Evolutionary conservation across 495 filamentous ascomycete species (phyloP).

Genomic region (Talaromyces stipitatus): DNA sequence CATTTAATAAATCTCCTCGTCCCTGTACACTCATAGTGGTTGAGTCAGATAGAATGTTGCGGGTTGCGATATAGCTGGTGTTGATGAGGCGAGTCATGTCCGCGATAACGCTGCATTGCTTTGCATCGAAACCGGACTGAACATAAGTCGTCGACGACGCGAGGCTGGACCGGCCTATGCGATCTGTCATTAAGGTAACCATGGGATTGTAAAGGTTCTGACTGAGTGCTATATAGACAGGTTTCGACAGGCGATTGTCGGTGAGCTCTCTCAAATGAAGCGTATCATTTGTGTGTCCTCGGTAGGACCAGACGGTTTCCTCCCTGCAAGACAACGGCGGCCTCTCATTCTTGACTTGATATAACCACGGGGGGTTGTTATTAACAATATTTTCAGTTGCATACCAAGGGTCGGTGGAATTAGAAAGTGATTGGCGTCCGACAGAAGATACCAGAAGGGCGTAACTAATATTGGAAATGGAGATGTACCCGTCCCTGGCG

Average conservation of each 20-base stretch:
- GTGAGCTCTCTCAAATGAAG: constrained; percentile 7
- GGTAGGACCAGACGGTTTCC: constrained; percentile 21
- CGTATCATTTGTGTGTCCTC: constrained; percentile 11
- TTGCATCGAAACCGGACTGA: constrained; percentile 19
- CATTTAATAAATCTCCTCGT: background rate
- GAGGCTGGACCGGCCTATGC: constrained; percentile 19
- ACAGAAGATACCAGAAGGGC: constrained; percentile 21
- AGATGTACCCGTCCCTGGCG: constrained; percentile 11
- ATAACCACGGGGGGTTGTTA: background rate
- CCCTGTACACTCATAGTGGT: constrained; percentile 13
- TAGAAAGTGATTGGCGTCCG: constrained; percentile 19
- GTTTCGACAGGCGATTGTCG: constrained; percentile 7
- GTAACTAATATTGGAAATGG: constrained; percentile 19
- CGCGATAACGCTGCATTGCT: constrained; percentile 15
- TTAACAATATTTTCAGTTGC: constrained; percentile 9
- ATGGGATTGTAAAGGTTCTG: constrained; percentile 13
- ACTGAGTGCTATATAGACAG: constrained; percentile 7
- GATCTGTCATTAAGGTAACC: constrained; percentile 14
- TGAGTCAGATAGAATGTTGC: constrained; percentile 20
- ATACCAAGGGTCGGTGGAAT: constrained; percentile 25
- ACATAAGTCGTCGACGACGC: constrained; percentile 17
- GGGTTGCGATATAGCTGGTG: constrained; percentile 22
- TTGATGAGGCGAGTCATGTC: constrained; percentile 24
- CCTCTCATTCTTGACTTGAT: constrained; percentile 12
- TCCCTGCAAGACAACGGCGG: constrained; percentile 28